These are phyloP conservation scores for Phytophthora hybrid DNA, from an alignment of 352 stramenopile genomes.

Conservation along the genomic window DNA sequence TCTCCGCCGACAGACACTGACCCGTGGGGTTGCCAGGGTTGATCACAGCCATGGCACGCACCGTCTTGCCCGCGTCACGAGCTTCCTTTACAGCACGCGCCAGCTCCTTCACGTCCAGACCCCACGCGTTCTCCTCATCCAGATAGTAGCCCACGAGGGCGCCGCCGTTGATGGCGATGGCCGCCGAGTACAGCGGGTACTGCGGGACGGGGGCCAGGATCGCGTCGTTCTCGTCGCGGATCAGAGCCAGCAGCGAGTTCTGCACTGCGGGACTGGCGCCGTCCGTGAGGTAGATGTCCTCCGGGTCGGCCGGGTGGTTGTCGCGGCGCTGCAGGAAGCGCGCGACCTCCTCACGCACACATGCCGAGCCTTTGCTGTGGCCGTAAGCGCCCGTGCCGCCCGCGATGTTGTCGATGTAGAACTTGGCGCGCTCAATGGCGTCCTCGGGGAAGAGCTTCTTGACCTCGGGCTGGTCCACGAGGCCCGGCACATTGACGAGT, in stretches of 20 bases:
- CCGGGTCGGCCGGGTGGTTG: conserved; percentile 90
- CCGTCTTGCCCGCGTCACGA: conserved; percentile 89
- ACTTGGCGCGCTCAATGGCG: conserved; percentile 87
- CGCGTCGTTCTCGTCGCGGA: conserved; percentile 85
- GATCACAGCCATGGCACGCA: conserved; percentile 98
- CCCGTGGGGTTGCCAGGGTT: conserved; percentile 99
- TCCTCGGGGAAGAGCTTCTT: conserved; percentile 87
- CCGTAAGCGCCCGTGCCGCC: conserved; percentile 94
- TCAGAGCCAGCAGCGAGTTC: conserved; percentile 93
- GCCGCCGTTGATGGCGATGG: conserved; percentile 96
- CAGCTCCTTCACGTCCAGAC: conserved; percentile 90
- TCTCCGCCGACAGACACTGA: conserved; percentile 87
- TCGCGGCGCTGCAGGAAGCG: conserved; percentile 91
- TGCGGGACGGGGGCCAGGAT: conserved; percentile 99
- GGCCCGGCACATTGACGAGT: conserved; percentile 88
- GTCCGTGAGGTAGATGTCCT: conserved; percentile 98
- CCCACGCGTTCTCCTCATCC: conserved; percentile 96
- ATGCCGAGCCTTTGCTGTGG: conserved; percentile 90
- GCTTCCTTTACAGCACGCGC: conserved; percentile 91
- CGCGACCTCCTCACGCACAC: conserved; percentile 92
- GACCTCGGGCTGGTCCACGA: conserved; percentile 86
- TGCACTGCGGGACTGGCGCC: conserved; percentile 96
- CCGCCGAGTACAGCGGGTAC: conserved; percentile 99
- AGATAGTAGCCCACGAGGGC: conserved; percentile 97
- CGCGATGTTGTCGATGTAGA: conserved; percentile 89